Conservation (phyloP, 495 filamentous ascomycete genomes). For the Aspergillus bertholletiae region DNA sequence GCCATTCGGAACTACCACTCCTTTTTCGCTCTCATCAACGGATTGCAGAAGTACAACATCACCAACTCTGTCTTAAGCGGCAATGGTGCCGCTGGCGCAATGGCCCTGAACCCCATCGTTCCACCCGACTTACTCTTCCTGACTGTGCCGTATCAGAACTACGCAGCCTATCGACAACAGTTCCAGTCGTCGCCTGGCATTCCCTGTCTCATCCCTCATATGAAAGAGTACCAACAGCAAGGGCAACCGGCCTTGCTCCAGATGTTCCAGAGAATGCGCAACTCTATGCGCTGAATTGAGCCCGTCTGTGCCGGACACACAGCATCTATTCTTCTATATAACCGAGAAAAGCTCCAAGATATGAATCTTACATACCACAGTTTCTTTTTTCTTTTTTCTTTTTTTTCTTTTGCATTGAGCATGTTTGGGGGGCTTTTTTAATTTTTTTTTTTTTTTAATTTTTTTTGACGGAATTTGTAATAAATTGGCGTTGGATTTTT, state of each 20-base stretch:
- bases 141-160: constrained; percentile 29
- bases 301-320: background rate
- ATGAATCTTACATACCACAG: too few relatives aligned
- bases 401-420: constrained; percentile 1
- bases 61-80: constrained; percentile 16
- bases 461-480: background rate
- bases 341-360: background rate
- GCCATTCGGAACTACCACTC: constrained; percentile 31
- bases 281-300: background rate
- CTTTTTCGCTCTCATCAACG: constrained; percentile 32
- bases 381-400: too few relatives aligned
- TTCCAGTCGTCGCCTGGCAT: constrained; percentile 30
- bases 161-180: constrained; percentile 32
- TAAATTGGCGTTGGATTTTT: background rate
- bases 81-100: constrained; percentile 11
- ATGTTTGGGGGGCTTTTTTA: background rate
- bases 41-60: constrained; percentile 32
- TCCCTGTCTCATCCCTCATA: constrained; percentile 40
- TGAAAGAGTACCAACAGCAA: constrained; percentile 31
- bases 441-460: too few relatives aligned
- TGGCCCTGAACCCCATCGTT: constrained; percentile 23
- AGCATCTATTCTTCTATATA: background rate
- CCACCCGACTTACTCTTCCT: constrained; percentile 23
- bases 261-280: constrained; percentile 25
- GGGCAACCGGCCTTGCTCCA: constrained; percentile 29